Conservation (phyloP, 331 rosid species). For the Saraca asoca region DNA sequence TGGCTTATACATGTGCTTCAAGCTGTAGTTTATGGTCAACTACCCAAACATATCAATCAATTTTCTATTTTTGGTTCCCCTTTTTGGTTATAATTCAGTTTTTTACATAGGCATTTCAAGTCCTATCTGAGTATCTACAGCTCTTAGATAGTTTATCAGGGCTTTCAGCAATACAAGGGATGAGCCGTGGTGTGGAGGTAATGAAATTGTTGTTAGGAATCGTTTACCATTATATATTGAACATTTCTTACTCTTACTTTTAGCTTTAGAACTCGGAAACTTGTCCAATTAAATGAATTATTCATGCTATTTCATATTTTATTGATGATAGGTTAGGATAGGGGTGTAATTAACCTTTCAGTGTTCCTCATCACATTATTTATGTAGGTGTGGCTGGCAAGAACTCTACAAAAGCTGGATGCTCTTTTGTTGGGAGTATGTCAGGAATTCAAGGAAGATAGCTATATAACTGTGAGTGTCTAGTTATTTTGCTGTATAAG, state of each 20-base stretch:
- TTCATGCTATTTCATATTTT: constrained; percentile 11
- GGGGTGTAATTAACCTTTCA: constrained; percentile 27
- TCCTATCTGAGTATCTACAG: constrained; percentile 92
- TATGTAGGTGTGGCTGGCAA: constrained; percentile 87
- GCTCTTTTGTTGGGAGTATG: constrained; percentile 91
- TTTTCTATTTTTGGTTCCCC: constrained; percentile 18
- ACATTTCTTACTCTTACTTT: constrained; percentile 16
- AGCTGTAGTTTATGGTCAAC: background rate
- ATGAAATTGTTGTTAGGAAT: constrained; percentile 38
- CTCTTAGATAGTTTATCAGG: constrained; percentile 85
- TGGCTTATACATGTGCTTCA: constrained; percentile 23
- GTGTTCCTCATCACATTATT: constrained; percentile 13
- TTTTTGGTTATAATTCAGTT: constrained; percentile 10
- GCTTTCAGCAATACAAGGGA: constrained; percentile 89
- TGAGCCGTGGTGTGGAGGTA: constrained; percentile 94
- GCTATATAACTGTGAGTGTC: constrained; percentile 77
- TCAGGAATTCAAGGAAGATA: constrained; percentile 87
- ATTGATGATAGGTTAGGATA: constrained; percentile 19
- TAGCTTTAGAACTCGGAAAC: background rate
- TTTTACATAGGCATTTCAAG: constrained; percentile 88
- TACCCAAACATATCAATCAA: constrained; percentile 10
- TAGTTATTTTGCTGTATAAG: constrained; percentile 23
- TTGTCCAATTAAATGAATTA: background rate
- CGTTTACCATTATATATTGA: constrained; percentile 25
- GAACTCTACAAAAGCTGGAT: constrained; percentile 91